Percentiles rank a stretch among this genome's conserved stretches.
phyloP scores from a whole-genome alignment of 2,329 filamentous ascomycete species.

The Diaporthe citriasiana region DNA sequence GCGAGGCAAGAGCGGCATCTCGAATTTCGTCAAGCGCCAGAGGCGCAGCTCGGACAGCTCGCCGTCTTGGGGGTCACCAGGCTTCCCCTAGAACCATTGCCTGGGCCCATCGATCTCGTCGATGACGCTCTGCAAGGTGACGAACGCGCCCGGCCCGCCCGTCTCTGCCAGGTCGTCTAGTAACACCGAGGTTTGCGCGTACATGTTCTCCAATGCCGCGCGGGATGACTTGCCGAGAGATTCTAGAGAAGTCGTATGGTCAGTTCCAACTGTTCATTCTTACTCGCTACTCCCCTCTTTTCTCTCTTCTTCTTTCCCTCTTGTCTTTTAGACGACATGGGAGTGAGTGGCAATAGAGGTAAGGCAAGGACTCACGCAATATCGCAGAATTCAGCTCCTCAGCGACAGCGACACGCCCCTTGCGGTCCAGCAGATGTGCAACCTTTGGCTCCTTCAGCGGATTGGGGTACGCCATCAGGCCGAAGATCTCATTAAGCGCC shows the following conservation, averaged over 20 bases:
- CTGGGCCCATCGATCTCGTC: slow-evolving; percentile 60
- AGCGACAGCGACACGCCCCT: slow-evolving; percentile 82
- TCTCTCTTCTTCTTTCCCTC: neutral
- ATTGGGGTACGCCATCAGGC: slow-evolving; percentile 88
- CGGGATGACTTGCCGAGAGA: slow-evolving; percentile 91
- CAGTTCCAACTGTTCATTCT: slow-evolving; percentile 38
- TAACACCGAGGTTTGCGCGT: slow-evolving; percentile 87
- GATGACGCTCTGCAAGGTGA: slow-evolving; percentile 71
- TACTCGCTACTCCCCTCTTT: too few species aligned
- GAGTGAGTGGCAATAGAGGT: slow-evolving; percentile 14
- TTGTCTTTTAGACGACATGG: neutral
- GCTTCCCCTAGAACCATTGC: slow-evolving; percentile 50
- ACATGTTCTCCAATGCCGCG: slow-evolving; percentile 86
- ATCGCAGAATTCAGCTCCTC: slow-evolving; percentile 97
- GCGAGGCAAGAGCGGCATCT: neutral
- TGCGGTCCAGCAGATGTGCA: slow-evolving; percentile 81
- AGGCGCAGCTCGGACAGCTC: neutral
- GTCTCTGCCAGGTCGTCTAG: slow-evolving; percentile 86
- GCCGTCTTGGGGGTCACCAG: too few species aligned
- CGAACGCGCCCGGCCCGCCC: slow-evolving; percentile 85
- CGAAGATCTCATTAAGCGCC: slow-evolving; percentile 86
- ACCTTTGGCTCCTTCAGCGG: slow-evolving; percentile 81
- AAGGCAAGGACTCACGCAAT: slow-evolving; percentile 71
- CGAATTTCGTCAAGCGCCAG: neutral
- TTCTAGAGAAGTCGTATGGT: slow-evolving; percentile 63